Conservation (phyloP, 176 grass and related monocot genomes). For the Rhipidocladum racemiflorum region DNA sequence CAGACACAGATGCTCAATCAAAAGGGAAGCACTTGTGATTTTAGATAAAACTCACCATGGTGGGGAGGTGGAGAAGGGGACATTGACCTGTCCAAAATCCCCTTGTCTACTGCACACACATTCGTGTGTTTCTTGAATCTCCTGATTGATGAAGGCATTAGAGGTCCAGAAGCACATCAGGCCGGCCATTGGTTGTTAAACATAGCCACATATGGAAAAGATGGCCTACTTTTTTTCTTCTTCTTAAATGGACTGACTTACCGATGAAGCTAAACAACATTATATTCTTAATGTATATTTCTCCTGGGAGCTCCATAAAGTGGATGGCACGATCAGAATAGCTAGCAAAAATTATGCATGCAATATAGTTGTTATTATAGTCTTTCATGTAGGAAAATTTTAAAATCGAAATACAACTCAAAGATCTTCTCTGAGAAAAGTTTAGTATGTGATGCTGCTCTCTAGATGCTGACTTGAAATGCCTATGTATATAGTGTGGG, state of each 20-base stretch:
- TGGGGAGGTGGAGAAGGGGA: conserved; percentile 27
- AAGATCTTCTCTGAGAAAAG: no score
- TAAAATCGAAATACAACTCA: no score
- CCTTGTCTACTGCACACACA: not conserved
- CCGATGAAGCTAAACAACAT: no score
- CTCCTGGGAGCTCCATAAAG: no score
- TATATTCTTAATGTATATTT: no score
- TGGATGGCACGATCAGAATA: no score
- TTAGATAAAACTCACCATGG: conserved; percentile 31
- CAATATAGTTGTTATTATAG: no score
- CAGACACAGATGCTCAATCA: conserved; percentile 59
- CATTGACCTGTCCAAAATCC: not conserved
- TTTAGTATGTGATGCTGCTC: no score
- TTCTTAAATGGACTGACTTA: not conserved
- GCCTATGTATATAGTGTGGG: no score
- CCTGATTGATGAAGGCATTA: conserved; percentile 7
- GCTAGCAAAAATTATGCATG: no score
- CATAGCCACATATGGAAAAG: conserved; percentile 8
- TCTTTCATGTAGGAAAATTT: no score
- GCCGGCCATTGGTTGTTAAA: not conserved
- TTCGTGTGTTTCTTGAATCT: conserved; percentile 6
- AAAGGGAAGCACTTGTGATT: conserved; percentile 36
- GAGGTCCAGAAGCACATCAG: conserved; percentile 23
- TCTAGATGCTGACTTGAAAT: no score
- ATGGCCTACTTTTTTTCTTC: not conserved